These are phyloP conservation scores for Rhodotorula mucilaginosa DNA, from an alignment of 1,284 basidiomycete genomes.

Conservation along the genomic window DNA sequence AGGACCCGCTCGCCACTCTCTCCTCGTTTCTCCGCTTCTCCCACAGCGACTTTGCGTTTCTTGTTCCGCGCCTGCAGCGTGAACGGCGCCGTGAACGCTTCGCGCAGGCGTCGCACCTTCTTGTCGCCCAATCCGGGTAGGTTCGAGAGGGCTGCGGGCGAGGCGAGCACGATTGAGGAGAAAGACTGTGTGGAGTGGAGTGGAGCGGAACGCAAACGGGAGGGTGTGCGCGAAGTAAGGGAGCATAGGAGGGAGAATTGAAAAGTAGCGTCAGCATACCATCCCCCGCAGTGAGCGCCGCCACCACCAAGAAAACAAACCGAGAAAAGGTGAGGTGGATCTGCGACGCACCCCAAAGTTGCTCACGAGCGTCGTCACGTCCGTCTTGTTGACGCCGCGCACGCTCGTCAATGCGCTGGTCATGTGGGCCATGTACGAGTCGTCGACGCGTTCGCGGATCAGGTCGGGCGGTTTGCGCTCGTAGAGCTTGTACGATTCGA, in stretches of 20 bases:
- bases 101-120: slow-evolving; percentile 69
- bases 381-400: slow-evolving; percentile 94
- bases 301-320: too few relatives aligned
- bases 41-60: neutral
- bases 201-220: neutral
- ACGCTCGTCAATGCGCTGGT: slow-evolving; percentile 85
- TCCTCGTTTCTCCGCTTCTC: slow-evolving; percentile 13
- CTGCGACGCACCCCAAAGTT: slow-evolving; percentile 74
- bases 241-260: too few relatives aligned
- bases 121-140: slow-evolving; percentile 93
- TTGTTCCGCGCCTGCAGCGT: neutral
- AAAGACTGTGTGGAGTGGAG: slow-evolving; percentile 63
- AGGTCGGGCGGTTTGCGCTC: slow-evolving; percentile 90
- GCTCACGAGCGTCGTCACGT: slow-evolving; percentile 86
- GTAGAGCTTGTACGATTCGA: slow-evolving; percentile 86
- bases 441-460: slow-evolving; percentile 89
- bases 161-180: slow-evolving; percentile 69
- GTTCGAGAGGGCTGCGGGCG: slow-evolving; percentile 69
- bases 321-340: too few relatives aligned
- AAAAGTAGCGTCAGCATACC: too few relatives aligned
- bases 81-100: slow-evolving; percentile 52
- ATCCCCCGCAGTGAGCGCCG: too few relatives aligned
- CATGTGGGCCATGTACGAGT: slow-evolving; percentile 77
- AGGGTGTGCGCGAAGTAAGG: too few relatives aligned
- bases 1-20: slow-evolving; percentile 9